Evolutionary conservation across 2,329 filamentous ascomycete genomes (phyloP).

Genomic region (Talaromyces sp.): DNA sequence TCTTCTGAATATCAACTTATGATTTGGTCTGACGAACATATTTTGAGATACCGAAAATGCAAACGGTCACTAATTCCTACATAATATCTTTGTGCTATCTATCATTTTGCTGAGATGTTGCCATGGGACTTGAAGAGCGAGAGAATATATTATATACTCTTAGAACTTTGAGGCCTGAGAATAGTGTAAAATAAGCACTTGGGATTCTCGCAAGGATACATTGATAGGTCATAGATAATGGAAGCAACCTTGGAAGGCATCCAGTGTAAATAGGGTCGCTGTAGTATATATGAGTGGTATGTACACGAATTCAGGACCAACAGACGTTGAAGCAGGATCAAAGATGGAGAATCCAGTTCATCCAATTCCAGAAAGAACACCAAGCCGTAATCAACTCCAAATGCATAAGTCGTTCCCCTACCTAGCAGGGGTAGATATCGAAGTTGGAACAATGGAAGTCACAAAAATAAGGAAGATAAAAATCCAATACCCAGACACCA

Average conservation of each 20-base stretch:
- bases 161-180: too few species aligned
- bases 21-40: not conserved
- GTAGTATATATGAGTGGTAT: constrained; percentile 2
- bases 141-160: too few species aligned
- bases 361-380: not conserved
- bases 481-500: constrained; percentile 13
- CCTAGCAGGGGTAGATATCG: too few species aligned
- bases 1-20: not conserved
- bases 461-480: constrained; percentile 1
- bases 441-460: not conserved
- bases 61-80: not conserved
- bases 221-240: too few species aligned
- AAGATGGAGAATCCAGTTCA: constrained; percentile 3
- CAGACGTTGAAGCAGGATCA: not conserved
- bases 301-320: not conserved
- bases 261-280: not conserved
- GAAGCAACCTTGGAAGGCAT: not conserved
- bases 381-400: constrained; percentile 6
- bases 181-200: not conserved
- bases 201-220: too few species aligned
- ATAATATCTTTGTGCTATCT: not conserved
- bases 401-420: constrained; percentile 8
- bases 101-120: too few species aligned
- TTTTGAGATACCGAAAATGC: not conserved
- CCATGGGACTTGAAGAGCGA: too few species aligned